Evolutionary conservation across 2,329 filamentous ascomycete genomes (phyloP), one percentile per base, ranked within the genome.

Genomic region (Coniella lustricola): DNA sequence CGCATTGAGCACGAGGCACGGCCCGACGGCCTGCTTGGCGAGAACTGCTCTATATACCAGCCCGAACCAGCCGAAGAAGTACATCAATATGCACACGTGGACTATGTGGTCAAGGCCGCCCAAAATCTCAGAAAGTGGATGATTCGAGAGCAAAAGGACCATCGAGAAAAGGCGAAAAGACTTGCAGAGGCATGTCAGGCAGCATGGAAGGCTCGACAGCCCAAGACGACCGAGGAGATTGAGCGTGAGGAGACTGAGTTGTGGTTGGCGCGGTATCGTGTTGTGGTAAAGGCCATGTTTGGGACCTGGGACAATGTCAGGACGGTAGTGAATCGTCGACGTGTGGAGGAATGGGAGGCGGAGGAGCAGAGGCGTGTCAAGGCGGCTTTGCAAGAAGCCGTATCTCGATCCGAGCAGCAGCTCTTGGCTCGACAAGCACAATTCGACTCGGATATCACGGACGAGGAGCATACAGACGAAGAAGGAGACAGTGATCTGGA

Each of bases 21-120:
- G 58, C 79, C 82, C 4, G 90, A 90, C 14, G 88, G 89, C 2
- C 63, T 90, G 3, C 73, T 96, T 22, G 89, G 85, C 44, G 70
- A 75, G 46, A 74, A 76, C 51, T 91, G 87, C 61, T 84, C 82
- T 2, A 69, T 84, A 20, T 93, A 87, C 57, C 75, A 82, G 16
- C 86, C 87, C 0, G 87, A 93, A 54, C 73, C 81, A 12, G 71
- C 70, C 51, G 82, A 87, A 49, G 86, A 94, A 58, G 87, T 87
- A 0, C 78, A 78, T 45, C 88, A 93, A 59, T 97, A 88, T 73
- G 82, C 85, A n/a, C 90, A 94, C 57, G 78, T 81, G 60, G 90
- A 97, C 60, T 87, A 97, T 62, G 75, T 97, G 46, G 74, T 86
- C 39, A 83, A 84, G 40, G 90, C 95, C 53, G 84, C 86, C 50